A percentile compares a stretch with the other conserved stretches of the same genome.
These are phyloP conservation scores for Amyloporia xantha DNA, from an alignment of 768 basidiomycete genomes.

Conservation along the genomic window DNA sequence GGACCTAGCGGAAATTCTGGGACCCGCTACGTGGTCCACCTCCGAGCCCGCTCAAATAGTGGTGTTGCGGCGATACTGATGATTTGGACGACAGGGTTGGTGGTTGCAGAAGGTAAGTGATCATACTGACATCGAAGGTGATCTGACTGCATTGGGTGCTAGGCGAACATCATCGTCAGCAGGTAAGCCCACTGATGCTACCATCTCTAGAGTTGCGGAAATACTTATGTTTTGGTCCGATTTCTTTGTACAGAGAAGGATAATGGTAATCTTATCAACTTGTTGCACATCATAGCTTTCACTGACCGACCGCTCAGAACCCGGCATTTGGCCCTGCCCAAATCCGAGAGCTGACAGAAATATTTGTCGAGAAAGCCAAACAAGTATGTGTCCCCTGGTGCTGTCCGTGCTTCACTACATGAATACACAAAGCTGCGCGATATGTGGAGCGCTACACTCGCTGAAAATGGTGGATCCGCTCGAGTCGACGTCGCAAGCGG, in stretches of 20 bases:
- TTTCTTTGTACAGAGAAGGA: neutral
- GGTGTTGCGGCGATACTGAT: too few species aligned
- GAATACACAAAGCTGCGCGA: constrained; percentile 13
- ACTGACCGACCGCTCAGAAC: too few species aligned
- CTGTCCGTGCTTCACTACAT: neutral
- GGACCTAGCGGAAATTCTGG: neutral
- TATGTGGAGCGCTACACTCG: constrained; percentile 16
- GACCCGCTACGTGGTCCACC: neutral
- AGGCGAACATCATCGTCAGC: too few species aligned
- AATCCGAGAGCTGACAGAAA: constrained; percentile 47
- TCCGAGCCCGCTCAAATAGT: neutral
- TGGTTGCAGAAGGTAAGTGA: neutral
- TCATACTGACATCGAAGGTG: too few species aligned
- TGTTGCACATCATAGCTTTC: too few species aligned
- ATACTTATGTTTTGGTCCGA: too few species aligned
- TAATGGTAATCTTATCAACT: neutral
- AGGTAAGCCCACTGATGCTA: too few species aligned
- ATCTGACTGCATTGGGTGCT: too few species aligned
- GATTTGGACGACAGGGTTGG: too few species aligned
- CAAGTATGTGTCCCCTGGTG: constrained; percentile 31
- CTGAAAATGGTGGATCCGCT: too few species aligned
- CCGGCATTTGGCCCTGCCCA: constrained; percentile 59
- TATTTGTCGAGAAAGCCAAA: constrained; percentile 49
- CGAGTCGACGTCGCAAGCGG: constrained; percentile 28
- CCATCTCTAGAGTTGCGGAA: too few species aligned